Base-by-base conservation (phyloP, 257 asterid genomes). In the Gentiana straminea region DNA sequence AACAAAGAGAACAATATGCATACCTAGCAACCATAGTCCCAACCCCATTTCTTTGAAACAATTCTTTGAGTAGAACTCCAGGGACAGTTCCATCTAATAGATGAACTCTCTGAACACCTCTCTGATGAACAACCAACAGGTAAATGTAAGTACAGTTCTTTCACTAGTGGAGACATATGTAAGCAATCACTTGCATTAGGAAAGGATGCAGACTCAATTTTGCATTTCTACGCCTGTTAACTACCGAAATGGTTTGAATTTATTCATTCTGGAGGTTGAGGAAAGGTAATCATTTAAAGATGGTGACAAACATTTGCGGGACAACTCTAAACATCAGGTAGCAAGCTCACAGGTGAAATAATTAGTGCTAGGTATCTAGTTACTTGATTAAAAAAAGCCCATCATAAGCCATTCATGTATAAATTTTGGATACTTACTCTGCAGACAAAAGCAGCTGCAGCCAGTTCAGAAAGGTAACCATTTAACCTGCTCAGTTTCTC, bases 21-120 rank as follows among this genome's bases (percentile, higher is more conserved):
- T 81, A 92, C 98, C 97, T 92, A 49, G 97, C 90, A 51, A 92
- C 93, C 98, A 92, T 92, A 1, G 98, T 92, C 56, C 97, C 97
- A 4, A 84, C 94, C 66, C 98, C 95, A 50, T 79, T 94, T 77
- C 98, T 86, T 71, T 82, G 96, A 73, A 86, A 90, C 79, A 90
- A 63, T 58, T 90, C 98, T 72, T 82, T 84, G 52, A 91, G 74
- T 72, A 91, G 58, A 66, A 91, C 94, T 59, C 98, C 98, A 66
- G 83, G 88, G 58, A 81, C 73, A 43, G 89, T 91, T 45, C 98
- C 97, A 83, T 91, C 97, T 76, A 91, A 73, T 45, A 91, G 74
- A 77, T 91, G 97, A 63, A 91, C 98, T 69, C 98, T 79, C 70
- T 87, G 81, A 61, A 91, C 95, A 66, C 98, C 98, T 45, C 97